phyloP scores from a whole-genome alignment of 345 rosid species.

The Eucalyptus lansdowneana region DNA sequence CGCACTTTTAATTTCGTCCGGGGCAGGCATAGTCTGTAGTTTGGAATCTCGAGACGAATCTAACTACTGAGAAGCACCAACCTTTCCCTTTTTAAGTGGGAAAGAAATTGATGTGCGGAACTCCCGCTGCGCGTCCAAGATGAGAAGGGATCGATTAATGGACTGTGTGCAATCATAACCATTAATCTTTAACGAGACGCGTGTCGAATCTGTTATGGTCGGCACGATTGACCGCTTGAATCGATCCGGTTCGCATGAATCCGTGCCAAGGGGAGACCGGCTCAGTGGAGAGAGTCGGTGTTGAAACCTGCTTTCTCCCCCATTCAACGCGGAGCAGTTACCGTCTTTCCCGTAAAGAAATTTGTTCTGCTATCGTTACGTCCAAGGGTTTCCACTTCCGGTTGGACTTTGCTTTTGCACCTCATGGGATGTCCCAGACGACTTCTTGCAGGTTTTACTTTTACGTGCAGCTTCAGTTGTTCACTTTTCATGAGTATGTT shows the following conservation, averaged over 20 bases:
- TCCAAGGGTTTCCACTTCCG: no score
- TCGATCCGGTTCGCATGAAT: neutral
- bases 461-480: neutral
- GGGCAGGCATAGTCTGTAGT: neutral
- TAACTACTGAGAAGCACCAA: neutral
- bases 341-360: neutral
- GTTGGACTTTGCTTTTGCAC: neutral
- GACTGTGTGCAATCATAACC: neutral
- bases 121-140: neutral
- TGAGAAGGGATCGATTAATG: neutral
- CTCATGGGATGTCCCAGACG: neutral
- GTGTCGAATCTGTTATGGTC: neutral
- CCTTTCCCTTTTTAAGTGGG: neutral
- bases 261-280: neutral
- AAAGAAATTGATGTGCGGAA: neutral
- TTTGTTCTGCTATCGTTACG: rapidly evolving
- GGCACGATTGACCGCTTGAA: neutral
- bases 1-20: neutral
- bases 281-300: neutral
- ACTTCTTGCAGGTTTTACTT: neutral
- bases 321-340: neutral
- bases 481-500: neutral
- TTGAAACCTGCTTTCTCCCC: neutral
- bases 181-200: neutral
- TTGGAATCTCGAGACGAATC: neutral